Evolutionary conservation across 2,329 filamentous ascomycete genomes (phyloP), one percentile per base, ranked within the genome.

Genomic region (Hypoxylon sp.): DNA sequence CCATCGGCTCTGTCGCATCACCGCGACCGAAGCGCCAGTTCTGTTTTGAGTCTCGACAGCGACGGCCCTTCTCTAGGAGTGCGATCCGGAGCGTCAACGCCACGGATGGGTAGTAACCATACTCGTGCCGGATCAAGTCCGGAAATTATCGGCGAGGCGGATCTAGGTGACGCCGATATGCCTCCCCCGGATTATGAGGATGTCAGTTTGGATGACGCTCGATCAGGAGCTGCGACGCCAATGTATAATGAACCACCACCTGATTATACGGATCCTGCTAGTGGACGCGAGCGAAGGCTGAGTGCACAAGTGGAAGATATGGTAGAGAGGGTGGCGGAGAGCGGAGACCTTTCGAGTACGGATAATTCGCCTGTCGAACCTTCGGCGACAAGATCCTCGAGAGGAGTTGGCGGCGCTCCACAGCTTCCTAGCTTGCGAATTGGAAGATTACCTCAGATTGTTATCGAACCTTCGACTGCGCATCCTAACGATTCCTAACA

Each of bases 121-220:
- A 68, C 67, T 2, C 69, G 71, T 19, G 73, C 75, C n/a, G 78
- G 75, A 2, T 80, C 79, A 6, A 79, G 77, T 54, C 78, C 78
- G 1, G 80, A 82, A 57, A 69, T 80, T 15, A 72, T 78, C 21
- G 59, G 57, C n/a, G 79, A 82, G 61, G 75, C 73, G 2, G 79
- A 81, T 38, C 61, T 81, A 3, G 78, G 74, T 21, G 76, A 76
- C 3, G 69, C 66, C 23, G 65, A 69, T 13, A 77, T 81, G 65
- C 78, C 78, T 7, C 67, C 81, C 3, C 81, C 81, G 1, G 78
- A 78, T 17, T 84, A 84, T 57, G 80, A 80, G 44, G 75, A 79
- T 34, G 71, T 79, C 2, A 73, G 72, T 16, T 67, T 78, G 3
- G 69, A 73, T 23, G 73, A 77, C 65, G 67, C 62, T 30, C 67